Evolutionary conservation across 164 flowering plant genomes (phyloP), one percentile per base, ranked within the genome.

Genomic region (Houttuynia cordata): DNA sequence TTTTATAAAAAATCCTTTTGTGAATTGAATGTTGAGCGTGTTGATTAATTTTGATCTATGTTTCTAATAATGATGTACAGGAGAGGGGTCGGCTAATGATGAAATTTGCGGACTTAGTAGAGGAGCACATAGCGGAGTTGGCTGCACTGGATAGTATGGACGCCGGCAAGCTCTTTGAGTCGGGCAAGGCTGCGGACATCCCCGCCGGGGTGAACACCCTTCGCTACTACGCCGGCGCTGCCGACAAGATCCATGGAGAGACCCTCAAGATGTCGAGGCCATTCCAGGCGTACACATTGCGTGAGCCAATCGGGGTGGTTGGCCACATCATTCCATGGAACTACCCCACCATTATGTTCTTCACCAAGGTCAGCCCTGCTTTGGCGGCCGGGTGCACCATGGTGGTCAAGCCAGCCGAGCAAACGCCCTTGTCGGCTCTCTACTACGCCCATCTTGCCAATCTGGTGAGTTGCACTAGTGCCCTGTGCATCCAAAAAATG

Each of bases 331-430:
- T 82, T 19, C 91, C 96, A 0, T 91, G 97, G 97, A 91, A 91
- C 67, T 66, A 24, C 50, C 66, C 66, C 3, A 63, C 68, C 54
- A 30, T 51, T 45, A 69, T 83, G 80, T 78, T 90, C 58, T 66
- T 67, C 73, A 49, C 70, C 57, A 84, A 87, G 75, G 81, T 72
- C 47, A 63, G 69, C 66, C 89, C 97, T 1, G 85, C 97, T 23
- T 66, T 87, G 39, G 95, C 97, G 8, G 88, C 91, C 0, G 97
- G 95, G 4, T 91, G 97, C 77, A 87, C 97, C 60, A 74, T 87
- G 75, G 73, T 91, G n/a, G 62, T 86, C 67, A 91, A 91, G 70
- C 95, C 97, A 1, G 95, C 97, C 2, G 93, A 87, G 70, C 91
- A 87, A 57, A 85, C 93, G 0, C 93, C 95, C 0, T 85, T 91